Evolutionary conservation across 2,329 filamentous ascomycete genomes (phyloP).

Genomic region (Diplodia sapinea): DNA sequence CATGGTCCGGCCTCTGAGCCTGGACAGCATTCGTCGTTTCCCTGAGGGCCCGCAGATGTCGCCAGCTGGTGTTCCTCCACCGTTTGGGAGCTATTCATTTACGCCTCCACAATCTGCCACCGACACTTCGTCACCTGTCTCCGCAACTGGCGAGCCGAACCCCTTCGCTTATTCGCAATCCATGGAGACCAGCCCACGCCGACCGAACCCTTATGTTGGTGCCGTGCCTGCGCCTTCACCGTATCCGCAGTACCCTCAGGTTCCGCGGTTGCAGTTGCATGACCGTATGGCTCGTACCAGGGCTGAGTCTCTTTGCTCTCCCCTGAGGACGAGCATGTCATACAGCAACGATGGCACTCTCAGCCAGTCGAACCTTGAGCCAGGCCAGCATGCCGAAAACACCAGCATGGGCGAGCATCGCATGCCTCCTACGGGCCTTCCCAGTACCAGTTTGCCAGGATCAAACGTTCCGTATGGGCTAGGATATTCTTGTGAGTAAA

Average conservation of each 20-base stretch:
- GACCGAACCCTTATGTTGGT: slow-evolving; percentile 47
- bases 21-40: slow-evolving; percentile 69
- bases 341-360: slow-evolving; percentile 42
- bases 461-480: slow-evolving; percentile 48
- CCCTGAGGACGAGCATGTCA: slow-evolving; percentile 55
- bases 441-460: slow-evolving; percentile 35
- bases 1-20: slow-evolving; percentile 70
- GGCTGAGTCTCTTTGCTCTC: slow-evolving; percentile 52
- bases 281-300: slow-evolving; percentile 51
- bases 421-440: slow-evolving; percentile 17
- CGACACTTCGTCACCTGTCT: slow-evolving; percentile 54
- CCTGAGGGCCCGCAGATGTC: slow-evolving; percentile 71
- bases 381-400: not conserved
- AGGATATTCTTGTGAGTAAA: slow-evolving; percentile 45
- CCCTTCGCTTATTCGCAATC: slow-evolving; percentile 48
- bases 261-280: slow-evolving; percentile 52
- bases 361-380: slow-evolving; percentile 17
- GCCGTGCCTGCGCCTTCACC: slow-evolving; percentile 5
- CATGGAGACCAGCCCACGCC: slow-evolving; percentile 46
- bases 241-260: slow-evolving; percentile 43
- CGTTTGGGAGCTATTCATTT: slow-evolving; percentile 71
- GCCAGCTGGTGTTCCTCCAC: slow-evolving; percentile 69
- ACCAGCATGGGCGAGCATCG: slow-evolving; percentile 15
- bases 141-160: slow-evolving; percentile 48
- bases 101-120: slow-evolving; percentile 59